Conservation (phyloP, 768 basidiomycete species). For the Mycena epipterygia region DNA sequence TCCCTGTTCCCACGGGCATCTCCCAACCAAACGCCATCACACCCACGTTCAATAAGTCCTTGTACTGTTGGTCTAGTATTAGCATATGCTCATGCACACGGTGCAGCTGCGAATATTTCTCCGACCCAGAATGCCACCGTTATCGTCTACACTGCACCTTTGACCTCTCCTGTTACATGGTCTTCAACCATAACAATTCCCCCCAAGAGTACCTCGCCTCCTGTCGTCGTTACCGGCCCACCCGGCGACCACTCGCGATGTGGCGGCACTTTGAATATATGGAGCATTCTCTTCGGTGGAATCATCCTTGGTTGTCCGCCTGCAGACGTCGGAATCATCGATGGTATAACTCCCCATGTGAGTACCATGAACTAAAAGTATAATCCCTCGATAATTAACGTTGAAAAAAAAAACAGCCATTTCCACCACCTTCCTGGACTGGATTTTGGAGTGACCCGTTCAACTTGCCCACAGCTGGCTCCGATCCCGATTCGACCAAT, state of each 20-base stretch:
- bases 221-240: conserved; percentile 2
- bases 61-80: no score
- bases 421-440: conserved; percentile 1
- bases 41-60: conserved; percentile 8
- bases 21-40: not conserved
- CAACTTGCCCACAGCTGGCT: not conserved
- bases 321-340: conserved; percentile 12
- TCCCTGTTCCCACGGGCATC: not conserved
- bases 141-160: conserved; percentile 9
- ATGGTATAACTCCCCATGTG: conserved; percentile 6
- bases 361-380: no score
- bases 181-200: conserved; percentile 6
- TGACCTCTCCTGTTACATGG: conserved; percentile 3
- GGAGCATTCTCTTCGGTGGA: conserved; percentile 10
- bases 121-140: conserved; percentile 8
- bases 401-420: no score
- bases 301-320: conserved; percentile 18
- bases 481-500: not conserved
- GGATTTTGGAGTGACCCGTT: conserved; percentile 2
- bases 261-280: not conserved
- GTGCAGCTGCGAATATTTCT: not conserved
- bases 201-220: conserved; percentile 7
- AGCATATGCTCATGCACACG: not conserved
- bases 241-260: conserved; percentile 4
- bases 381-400: no score